These are phyloP conservation scores for Diaporthe batatas DNA, from an alignment of 2,329 filamentous ascomycete genomes.

Conservation along the genomic window DNA sequence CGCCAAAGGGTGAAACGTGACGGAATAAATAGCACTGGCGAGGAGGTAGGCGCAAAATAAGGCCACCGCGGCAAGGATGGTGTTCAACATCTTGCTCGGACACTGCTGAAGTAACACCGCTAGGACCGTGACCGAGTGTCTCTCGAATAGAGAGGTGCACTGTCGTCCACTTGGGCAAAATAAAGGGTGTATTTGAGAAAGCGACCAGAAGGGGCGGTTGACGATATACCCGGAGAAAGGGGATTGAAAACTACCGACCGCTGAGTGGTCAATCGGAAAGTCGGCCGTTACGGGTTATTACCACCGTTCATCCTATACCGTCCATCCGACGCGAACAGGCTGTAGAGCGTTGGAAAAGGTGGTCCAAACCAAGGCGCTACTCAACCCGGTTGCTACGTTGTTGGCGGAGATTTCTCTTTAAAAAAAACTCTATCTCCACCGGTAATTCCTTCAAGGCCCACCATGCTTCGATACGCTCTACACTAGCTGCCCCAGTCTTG, in stretches of 20 bases:
- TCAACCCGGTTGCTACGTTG: constrained; percentile 1
- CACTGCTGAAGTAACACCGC: not conserved
- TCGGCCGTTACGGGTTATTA: not conserved
- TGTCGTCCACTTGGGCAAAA: not conserved
- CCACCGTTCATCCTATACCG: not conserved
- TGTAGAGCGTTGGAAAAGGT: not conserved
- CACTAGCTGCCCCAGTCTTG: no score
- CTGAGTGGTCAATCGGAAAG: not conserved
- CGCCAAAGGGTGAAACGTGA: constrained; percentile 47
- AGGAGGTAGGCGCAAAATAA: constrained; percentile 9
- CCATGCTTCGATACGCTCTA: not conserved
- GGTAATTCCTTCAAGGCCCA: not conserved
- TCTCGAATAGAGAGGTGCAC: not conserved
- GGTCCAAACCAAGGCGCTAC: not conserved
- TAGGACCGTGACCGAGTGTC: no score
- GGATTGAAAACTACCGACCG: not conserved
- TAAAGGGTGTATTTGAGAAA: not conserved
- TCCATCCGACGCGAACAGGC: not conserved
- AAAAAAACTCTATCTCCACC: not conserved
- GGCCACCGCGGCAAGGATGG: not conserved
- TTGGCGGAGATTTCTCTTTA: no score
- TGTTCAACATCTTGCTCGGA: not conserved
- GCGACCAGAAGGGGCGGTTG: not conserved
- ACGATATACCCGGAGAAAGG: not conserved
- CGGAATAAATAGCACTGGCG: constrained; percentile 20